phyloP scores from a whole-genome alignment of 768 basidiomycete genomes.

The Podaxis sp. region DNA sequence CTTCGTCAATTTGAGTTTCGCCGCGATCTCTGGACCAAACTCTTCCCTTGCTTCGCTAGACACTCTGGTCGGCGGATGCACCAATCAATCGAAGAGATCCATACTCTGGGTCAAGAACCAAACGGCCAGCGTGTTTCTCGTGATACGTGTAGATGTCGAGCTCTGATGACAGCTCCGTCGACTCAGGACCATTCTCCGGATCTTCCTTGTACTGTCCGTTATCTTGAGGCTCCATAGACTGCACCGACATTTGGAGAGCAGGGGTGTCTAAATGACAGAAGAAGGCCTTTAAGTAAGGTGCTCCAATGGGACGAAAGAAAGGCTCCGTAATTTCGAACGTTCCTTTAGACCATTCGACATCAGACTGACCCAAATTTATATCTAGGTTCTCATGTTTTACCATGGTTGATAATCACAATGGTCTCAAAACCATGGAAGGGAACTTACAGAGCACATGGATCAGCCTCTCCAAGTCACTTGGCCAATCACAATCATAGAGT shows the following conservation, averaged over 20 bases:
- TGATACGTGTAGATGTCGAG: conserved; percentile 44
- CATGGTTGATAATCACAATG: too few relatives aligned
- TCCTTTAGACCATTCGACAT: not conserved
- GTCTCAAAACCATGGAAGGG: too few relatives aligned
- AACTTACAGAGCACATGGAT: too few relatives aligned
- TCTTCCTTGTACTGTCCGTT: not conserved
- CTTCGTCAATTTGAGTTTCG: conserved; percentile 51
- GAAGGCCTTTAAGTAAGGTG: not conserved
- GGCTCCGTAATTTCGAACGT: not conserved
- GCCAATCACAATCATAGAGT: too few relatives aligned
- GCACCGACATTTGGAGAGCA: not conserved
- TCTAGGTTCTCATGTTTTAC: too few relatives aligned
- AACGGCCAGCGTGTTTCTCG: conserved; percentile 53
- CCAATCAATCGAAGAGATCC: conserved; percentile 21
- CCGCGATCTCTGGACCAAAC: conserved; percentile 55
- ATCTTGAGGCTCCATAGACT: not conserved
- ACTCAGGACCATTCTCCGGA: not conserved
- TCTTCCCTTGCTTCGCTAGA: conserved; percentile 60
- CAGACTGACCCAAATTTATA: not conserved
- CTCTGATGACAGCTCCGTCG: conserved; percentile 15
- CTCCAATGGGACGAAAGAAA: not conserved
- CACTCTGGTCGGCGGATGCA: not conserved
- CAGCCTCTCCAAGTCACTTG: too few relatives aligned
- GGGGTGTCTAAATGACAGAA: not conserved
- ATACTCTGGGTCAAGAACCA: conserved; percentile 62